Evolutionary conservation across 345 rosid species (phyloP), one percentile per base, ranked within the genome.

Genomic region (Eucalyptus microcorys): DNA sequence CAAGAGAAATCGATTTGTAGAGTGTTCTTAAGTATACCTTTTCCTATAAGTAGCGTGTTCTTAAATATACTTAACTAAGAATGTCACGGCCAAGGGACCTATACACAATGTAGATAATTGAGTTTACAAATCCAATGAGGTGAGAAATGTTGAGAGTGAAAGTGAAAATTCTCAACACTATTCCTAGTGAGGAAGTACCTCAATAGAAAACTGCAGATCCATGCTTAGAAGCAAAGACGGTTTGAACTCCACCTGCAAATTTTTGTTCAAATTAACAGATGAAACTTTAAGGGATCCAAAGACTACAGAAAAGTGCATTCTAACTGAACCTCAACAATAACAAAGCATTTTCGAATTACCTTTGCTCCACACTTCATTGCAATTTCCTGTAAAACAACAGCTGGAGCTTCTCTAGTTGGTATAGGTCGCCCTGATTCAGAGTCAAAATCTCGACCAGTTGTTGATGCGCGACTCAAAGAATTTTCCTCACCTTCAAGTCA

Each of bases 321-420:
- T 87, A 89, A 49, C 14, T 49, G n/a, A 66, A 84, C 92, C 81
- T 40, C 43, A 24, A 42, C 66, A 52, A 85, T n/a, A 48, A 32
- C 37, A 57, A 76, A 7, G n/a, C 49, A 26, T 15, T 86, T 61
- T 83, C 61, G 34, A 24, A 43, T 71, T 94, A 97, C 99, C 99
- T 96, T 98, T 87, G 96, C 76, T 91, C 99, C 99, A 91, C 97
- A 96, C 91, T 94, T 96, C 90, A 88, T 90, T 47, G 99, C 99
- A 93, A 98, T 97, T 71, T 92, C 97, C 89, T 93, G 97, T 89
- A 98, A 91, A 79, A 90, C 95, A 86, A 87, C 93, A 86, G 92
- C 95, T 14, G 97, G 91, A 90, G 93, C 91, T 91, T 96, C 98
- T 86, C 92, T 93, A 90, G 84, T 90, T 88, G 95, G 66, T 91